Conservation (phyloP, 2,329 filamentous ascomycete species). For the Dothiorella sarmentorum region DNA sequence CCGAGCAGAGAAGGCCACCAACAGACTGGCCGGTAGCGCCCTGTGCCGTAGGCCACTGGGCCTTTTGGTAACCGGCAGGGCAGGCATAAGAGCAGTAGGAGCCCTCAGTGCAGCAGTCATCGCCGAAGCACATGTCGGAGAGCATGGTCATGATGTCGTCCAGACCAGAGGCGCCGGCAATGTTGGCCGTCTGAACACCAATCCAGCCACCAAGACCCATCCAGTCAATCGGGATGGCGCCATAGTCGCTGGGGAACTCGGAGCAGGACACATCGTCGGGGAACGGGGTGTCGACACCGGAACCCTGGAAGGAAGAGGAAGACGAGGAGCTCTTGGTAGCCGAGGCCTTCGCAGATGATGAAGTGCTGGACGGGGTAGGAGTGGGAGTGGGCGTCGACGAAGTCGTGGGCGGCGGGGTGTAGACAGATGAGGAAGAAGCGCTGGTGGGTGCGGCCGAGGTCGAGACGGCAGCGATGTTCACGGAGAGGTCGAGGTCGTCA, state of each 20-base stretch:
- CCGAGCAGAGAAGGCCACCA: constrained; percentile 80
- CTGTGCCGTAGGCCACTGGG: constrained; percentile 80
- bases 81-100: constrained; percentile 91
- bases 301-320: constrained; percentile 10
- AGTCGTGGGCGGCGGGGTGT: neutral
- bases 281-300: constrained; percentile 66
- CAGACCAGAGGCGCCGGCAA: constrained; percentile 39
- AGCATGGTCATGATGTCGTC: constrained; percentile 62
- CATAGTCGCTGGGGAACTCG: constrained; percentile 75
- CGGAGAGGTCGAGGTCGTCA: too few species aligned
- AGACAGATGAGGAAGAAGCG: constrained; percentile 35
- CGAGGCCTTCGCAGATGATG: constrained; percentile 24
- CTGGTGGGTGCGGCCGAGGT: constrained; percentile 29
- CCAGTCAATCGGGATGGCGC: constrained; percentile 68
- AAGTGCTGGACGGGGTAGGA: constrained; percentile 26
- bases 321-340: constrained; percentile 16
- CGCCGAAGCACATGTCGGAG: constrained; percentile 54
- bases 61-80: constrained; percentile 86
- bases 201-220: constrained; percentile 71
- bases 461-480: constrained; percentile 23
- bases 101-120: constrained; percentile 58
- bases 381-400: constrained; percentile 22
- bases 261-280: constrained; percentile 69
- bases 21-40: constrained; percentile 78
- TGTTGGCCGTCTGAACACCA: constrained; percentile 62